Percentiles rank a stretch among this genome's conserved stretches.
Evolutionary conservation across 805 yeast genomes (phyloP).

Genomic region (Ogataea salicorniae): DNA sequence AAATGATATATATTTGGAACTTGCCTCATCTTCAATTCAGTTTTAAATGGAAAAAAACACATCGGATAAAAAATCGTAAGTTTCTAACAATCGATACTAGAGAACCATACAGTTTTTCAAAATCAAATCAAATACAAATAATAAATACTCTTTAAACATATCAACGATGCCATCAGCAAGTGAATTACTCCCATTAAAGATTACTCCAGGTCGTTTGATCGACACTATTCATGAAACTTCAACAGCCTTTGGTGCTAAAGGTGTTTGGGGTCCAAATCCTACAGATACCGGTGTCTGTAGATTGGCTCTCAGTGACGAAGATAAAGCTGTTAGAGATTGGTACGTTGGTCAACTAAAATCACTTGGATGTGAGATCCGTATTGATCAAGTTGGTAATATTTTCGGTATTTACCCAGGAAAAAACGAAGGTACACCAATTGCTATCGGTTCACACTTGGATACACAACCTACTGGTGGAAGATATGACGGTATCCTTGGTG

Average conservation of each 20-base stretch:
- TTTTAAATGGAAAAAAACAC: no score
- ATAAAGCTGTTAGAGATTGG: conserved; percentile 64
- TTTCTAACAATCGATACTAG: no score
- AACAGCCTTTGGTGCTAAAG: conserved; percentile 52
- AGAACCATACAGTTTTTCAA: no score
- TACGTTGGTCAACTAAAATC: conserved; percentile 44
- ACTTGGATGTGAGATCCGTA: conserved; percentile 52
- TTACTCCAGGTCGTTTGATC: conserved; percentile 41
- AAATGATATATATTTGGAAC: no score
- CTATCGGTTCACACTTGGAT: conserved; percentile 69
- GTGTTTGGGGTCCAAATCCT: conserved; percentile 49
- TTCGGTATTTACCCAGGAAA: conserved; percentile 63
- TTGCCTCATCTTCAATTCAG: no score
- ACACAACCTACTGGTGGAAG: conserved; percentile 79
- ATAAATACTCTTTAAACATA: no score
- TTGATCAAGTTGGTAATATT: conserved; percentile 66
- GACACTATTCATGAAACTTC: conserved; percentile 61
- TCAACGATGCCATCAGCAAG: no score
- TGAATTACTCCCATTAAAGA: conserved; percentile 5
- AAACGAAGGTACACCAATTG: conserved; percentile 47
- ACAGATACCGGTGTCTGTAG: conserved; percentile 68
- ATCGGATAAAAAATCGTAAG: no score
- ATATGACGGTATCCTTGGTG: conserved; percentile 71
- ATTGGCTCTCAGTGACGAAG: conserved; percentile 56
- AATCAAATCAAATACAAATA: no score